Percentiles rank a stretch among this genome's conserved stretches.
Evolutionary conservation across 768 basidiomycete species (phyloP).

Genomic region (Tylopilus vinaceipallidus): DNA sequence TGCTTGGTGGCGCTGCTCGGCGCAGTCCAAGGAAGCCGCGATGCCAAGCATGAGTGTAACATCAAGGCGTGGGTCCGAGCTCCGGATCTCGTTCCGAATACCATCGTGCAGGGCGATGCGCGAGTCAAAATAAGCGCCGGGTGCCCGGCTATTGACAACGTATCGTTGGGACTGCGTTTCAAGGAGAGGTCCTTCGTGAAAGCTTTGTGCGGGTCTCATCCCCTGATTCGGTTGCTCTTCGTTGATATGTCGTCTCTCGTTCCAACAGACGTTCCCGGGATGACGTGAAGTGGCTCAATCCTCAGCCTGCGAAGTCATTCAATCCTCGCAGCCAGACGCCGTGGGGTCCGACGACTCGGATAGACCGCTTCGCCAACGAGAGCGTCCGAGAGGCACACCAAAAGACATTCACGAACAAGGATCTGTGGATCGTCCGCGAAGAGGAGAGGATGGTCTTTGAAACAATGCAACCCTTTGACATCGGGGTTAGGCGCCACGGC

Average conservation of each 20-base stretch:
- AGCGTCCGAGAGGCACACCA: no score
- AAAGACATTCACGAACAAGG: slow-evolving; percentile 5
- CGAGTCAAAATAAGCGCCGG: slow-evolving; percentile 16
- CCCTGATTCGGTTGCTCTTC: neutral
- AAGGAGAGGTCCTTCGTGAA: slow-evolving; percentile 22
- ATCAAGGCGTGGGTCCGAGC: slow-evolving; percentile 19
- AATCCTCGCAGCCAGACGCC: no score
- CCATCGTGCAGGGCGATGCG: slow-evolving; percentile 11
- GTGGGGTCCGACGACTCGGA: no score
- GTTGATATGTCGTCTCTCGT: neutral
- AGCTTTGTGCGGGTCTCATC: slow-evolving; percentile 6
- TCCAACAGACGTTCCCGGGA: slow-evolving; percentile 3
- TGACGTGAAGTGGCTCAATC: neutral
- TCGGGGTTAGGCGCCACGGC: neutral
- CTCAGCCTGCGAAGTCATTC: neutral
- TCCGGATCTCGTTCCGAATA: slow-evolving; percentile 14
- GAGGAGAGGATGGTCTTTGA: slow-evolving; percentile 22
- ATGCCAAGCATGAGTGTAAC: slow-evolving; percentile 9
- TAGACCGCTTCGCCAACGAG: no score
- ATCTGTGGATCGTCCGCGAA: slow-evolving; percentile 16
- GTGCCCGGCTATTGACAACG: slow-evolving; percentile 6
- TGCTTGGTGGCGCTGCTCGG: no score
- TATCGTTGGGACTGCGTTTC: slow-evolving; percentile 13
- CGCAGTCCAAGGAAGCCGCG: no score
- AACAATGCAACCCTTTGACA: slow-evolving; percentile 3